A percentile compares a stretch with the other conserved stretches of the same genome.
Evolutionary conservation across 768 basidiomycete species (phyloP).

Genomic region (Xanthoconium purpureum): DNA sequence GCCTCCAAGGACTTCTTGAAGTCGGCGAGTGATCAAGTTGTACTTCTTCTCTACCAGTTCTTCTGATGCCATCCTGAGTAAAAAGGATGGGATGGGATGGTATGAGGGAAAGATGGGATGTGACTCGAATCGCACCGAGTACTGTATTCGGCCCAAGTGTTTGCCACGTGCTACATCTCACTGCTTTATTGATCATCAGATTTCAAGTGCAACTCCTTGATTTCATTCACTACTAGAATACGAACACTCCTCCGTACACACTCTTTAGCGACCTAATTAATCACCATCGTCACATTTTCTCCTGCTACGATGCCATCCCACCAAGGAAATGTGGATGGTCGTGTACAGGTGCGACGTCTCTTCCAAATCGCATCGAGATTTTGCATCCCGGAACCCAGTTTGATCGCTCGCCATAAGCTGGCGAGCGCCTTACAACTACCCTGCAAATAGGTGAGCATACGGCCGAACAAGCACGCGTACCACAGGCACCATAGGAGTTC

Average conservation of each 20-base stretch:
- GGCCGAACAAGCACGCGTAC: neutral
- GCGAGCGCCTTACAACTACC: slow-evolving; percentile 8
- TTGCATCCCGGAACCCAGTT: neutral
- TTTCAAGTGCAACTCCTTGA: no score
- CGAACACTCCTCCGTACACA: no score
- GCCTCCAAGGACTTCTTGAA: slow-evolving; percentile 86
- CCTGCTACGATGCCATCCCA: neutral
- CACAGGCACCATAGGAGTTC: neutral
- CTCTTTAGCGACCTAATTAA: no score
- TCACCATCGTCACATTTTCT: neutral
- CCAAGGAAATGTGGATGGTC: neutral
- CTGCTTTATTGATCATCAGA: no score
- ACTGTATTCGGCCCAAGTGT: no score
- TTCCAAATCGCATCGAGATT: neutral
- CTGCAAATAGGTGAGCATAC: slow-evolving; percentile 5
- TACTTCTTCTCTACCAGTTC: slow-evolving; percentile 48
- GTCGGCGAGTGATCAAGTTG: slow-evolving; percentile 78
- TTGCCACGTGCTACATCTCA: no score
- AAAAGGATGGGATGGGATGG: neutral
- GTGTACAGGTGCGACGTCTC: neutral
- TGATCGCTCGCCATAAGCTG: slow-evolving; percentile 13
- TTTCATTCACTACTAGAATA: no score
- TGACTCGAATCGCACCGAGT: neutral
- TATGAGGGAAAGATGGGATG: neutral
- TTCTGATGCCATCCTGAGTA: slow-evolving; percentile 30